phyloP scores from a whole-genome alignment of 768 basidiomycete genomes.

The Exidia glandulosa region DNA sequence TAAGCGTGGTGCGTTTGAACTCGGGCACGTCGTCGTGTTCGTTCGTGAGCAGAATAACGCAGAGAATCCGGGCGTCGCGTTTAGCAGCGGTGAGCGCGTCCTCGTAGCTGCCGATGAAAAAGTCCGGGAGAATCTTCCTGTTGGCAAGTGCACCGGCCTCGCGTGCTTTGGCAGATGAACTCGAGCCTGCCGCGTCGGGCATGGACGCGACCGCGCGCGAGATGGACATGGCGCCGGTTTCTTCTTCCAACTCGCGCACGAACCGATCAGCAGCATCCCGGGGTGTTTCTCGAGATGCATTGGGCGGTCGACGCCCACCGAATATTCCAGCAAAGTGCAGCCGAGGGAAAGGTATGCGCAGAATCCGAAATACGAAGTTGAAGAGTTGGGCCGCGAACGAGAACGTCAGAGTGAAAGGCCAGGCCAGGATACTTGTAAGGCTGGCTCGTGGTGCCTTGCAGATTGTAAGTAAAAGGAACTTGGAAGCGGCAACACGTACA shows the following conservation, averaged over 20 bases:
- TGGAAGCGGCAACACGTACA: too few relatives aligned
- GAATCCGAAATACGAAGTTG: constrained; percentile 51
- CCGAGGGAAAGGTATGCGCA: constrained; percentile 58
- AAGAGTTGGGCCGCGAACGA: constrained; percentile 48
- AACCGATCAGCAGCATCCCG: constrained; percentile 59
- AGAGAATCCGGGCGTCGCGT: constrained; percentile 60
- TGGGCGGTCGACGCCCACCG: constrained; percentile 24
- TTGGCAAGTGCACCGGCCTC: constrained; percentile 27
- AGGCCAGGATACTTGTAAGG: constrained; percentile 29
- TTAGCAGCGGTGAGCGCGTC: constrained; percentile 61
- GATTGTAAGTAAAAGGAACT: too few relatives aligned
- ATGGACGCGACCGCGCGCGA: constrained; percentile 26
- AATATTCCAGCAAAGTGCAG: constrained; percentile 34
- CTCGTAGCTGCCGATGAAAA: constrained; percentile 73
- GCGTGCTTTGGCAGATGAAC: constrained; percentile 14
- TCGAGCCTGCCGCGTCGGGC: constrained; percentile 14
- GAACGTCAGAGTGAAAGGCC: constrained; percentile 48
- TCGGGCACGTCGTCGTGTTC: constrained; percentile 84
- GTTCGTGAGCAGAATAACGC: constrained; percentile 72
- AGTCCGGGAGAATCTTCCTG: constrained; percentile 53
- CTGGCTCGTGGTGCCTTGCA: too few relatives aligned
- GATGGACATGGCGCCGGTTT: constrained; percentile 64
- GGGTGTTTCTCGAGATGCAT: constrained; percentile 20
- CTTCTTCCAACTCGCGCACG: constrained; percentile 73
- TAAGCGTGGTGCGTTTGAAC: constrained; percentile 81